Evolutionary conservation across 345 rosid species (phyloP).

Genomic region (Rubroshorea leprosula): DNA sequence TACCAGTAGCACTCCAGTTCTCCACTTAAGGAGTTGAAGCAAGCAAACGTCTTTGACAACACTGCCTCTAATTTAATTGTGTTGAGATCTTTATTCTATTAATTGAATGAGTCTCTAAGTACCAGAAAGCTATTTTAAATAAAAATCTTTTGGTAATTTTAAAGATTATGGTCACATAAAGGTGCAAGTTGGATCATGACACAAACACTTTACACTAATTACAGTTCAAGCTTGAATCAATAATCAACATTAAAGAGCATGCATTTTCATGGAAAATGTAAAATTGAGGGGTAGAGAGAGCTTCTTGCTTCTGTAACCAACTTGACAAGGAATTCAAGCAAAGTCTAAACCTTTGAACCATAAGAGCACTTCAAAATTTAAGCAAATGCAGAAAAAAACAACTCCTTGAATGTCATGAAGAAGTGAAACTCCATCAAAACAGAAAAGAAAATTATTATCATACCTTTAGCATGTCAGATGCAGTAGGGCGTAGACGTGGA

Average conservation of each 20-base stretch:
- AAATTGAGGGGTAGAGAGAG: background rate
- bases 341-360: background rate
- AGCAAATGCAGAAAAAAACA: conserved; percentile 1
- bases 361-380: background rate
- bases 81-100: too few species aligned
- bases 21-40: too few species aligned
- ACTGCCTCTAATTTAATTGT: too few species aligned
- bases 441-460: conserved; percentile 7
- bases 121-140: too few species aligned
- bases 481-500: conserved; percentile 91
- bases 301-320: background rate
- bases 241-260: background rate
- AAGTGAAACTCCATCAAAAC: background rate
- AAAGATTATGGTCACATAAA: too few species aligned
- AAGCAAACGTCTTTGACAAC: too few species aligned
- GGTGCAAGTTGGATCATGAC: too few species aligned
- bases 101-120: too few species aligned
- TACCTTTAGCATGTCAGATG: conserved; percentile 96
- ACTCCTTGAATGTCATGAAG: background rate
- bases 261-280: background rate
- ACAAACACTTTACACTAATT: background rate
- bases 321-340: background rate
- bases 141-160: too few species aligned
- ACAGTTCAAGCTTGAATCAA: background rate
- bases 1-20: too few species aligned